Conservation (phyloP, 2,329 filamentous ascomycete species). For the Sphaceloma murrayae region DNA sequence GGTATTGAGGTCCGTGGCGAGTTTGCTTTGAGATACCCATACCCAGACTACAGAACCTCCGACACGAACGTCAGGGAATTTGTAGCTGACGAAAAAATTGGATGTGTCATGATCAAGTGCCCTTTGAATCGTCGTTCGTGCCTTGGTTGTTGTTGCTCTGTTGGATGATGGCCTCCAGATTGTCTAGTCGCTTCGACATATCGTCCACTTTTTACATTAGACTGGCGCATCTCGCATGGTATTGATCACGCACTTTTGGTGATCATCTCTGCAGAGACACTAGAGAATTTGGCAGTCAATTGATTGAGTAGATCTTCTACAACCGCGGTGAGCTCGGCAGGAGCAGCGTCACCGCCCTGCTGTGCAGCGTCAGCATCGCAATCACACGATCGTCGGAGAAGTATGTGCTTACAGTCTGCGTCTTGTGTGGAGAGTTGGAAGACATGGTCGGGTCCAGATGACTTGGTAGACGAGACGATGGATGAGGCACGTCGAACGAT, state of each 20-base stretch:
- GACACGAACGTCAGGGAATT: neutral
- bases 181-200: slow-evolving; percentile 79
- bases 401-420: neutral
- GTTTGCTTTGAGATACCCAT: slow-evolving; percentile 14
- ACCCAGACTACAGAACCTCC: too few relatives aligned
- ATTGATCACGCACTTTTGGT: slow-evolving; percentile 70
- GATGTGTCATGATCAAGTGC: neutral
- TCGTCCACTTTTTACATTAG: too few relatives aligned
- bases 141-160: slow-evolving; percentile 27
- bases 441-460: too few relatives aligned
- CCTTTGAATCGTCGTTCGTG: slow-evolving; percentile 16
- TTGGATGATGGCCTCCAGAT: slow-evolving; percentile 63
- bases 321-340: slow-evolving; percentile 61
- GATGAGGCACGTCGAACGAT: too few relatives aligned
- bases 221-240: too few relatives aligned
- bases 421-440: neutral
- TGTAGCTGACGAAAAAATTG: neutral
- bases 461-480: too few relatives aligned
- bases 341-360: slow-evolving; percentile 40
- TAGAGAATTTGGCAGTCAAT: slow-evolving; percentile 74
- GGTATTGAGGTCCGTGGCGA: slow-evolving; percentile 16
- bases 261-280: slow-evolving; percentile 77
- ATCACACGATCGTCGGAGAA: neutral
- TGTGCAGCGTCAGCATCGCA: neutral
- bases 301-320: slow-evolving; percentile 82